Conservation (phyloP, 1,139 yeast genomes). For the Tardiomyces depauwii region DNA sequence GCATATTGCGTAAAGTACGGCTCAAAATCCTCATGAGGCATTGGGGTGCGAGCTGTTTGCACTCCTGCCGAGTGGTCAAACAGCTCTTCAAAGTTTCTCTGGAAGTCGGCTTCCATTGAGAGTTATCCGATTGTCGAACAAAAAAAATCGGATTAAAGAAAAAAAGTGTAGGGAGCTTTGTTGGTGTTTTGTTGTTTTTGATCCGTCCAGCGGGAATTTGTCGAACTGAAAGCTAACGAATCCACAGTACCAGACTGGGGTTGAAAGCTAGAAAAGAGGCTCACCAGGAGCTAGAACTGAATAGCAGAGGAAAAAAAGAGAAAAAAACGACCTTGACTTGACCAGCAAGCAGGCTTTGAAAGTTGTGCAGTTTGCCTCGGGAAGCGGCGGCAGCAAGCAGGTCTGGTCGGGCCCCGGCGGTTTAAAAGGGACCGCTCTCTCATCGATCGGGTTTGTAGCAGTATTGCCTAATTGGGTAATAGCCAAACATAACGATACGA, state of each 20-base stretch:
- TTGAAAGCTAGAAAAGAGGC: too few relatives aligned
- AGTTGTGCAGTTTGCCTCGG: neutral
- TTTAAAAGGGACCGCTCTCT: too few relatives aligned
- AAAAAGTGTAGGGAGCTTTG: neutral
- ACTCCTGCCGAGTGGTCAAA: too few relatives aligned
- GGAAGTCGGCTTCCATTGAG: too few relatives aligned
- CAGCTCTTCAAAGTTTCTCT: too few relatives aligned
- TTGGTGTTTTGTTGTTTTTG: neutral
- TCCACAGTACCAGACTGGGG: neutral
- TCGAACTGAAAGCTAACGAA: conserved; percentile 3
- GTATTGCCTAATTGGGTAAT: too few relatives aligned
- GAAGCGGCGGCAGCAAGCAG: too few relatives aligned
- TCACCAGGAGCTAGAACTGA: conserved; percentile 3
- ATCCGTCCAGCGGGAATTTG: conserved; percentile 4
- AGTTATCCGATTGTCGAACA: neutral
- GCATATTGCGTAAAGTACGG: conserved; percentile 22
- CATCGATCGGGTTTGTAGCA: too few relatives aligned
- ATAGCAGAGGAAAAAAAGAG: conserved; percentile 1
- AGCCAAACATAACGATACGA: too few relatives aligned
- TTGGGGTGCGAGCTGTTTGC: conserved; percentile 8
- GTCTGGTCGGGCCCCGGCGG: too few relatives aligned
- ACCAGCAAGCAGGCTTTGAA: conserved; percentile 16
- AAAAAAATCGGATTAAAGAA: neutral
- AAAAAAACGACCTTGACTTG: conserved; percentile 10
- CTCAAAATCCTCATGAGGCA: conserved; percentile 24